Evolutionary conservation across 768 basidiomycete species (phyloP), one percentile per base, ranked within the genome.

Genomic region (Termitomyces titanicus): DNA sequence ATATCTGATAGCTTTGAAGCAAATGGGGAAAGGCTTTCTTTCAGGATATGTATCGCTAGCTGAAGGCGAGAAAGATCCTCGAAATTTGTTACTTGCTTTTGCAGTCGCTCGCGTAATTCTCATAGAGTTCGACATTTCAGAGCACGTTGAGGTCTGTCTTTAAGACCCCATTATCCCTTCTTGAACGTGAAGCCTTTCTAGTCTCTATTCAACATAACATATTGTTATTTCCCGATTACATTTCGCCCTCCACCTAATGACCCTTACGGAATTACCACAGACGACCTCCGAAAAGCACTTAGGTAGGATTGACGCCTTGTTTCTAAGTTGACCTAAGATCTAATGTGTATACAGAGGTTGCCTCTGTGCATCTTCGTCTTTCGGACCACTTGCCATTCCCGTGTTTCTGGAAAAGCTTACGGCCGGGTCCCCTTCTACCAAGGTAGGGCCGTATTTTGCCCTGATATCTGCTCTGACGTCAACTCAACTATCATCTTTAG

Each of bases 221-320:
- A 95, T 69, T 98, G 97, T 69, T 99, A 99, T 69, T 99, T 98
- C 72, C 97, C 97, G 0, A 98, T 99, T 53, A 92, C 94, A 0
- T 99, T 97, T 74, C 82, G 89, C 55, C 94, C 96, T 9, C 93
- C 95, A 17, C 89, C 93, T 1, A 87, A 94, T 61, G 94, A 98
- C 66, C 94, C 93, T 17, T 94, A 96, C 68, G 89, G 89, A 3
- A 95, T 99, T 56, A 89, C 87, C 3, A 77, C 90, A 0, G 92
- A 95, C 31, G 91, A 98, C 65, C 79, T 99, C 20, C 88, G 89
- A 63, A 60, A 67, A 49, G 76, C 86, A 2, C 78, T 98, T 15
- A 78, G 85, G 90, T 88, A 63, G 40, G 47, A 31, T 44, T 18
- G 3, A 40, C 22, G n/a, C 15, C 15, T 40, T 48, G 6, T 20